Conservation (phyloP, 345 rosid genomes). For the Turritis glabra region DNA sequence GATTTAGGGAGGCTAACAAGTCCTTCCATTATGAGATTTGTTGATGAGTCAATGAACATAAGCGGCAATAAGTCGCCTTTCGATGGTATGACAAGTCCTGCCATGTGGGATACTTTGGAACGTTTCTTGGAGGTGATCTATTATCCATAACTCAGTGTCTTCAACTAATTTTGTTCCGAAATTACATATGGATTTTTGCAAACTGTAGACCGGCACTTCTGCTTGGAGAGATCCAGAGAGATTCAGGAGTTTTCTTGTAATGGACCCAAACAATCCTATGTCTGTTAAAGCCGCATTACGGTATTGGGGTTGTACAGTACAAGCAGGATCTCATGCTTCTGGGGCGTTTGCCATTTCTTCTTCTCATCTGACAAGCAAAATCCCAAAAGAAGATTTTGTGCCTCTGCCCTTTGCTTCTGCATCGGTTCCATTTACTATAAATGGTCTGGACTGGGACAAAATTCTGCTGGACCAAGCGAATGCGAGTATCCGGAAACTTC, state of each 20-base stretch:
- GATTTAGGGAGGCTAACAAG: slow-evolving; percentile 85
- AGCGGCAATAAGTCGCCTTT: slow-evolving; percentile 50
- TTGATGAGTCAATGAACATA: slow-evolving; percentile 66
- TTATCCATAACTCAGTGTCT: background rate
- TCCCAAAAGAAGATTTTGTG: slow-evolving; percentile 46
- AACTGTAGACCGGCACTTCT: slow-evolving; percentile 62
- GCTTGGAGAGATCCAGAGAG: slow-evolving; percentile 48
- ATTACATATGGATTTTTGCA: background rate
- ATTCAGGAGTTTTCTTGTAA: slow-evolving; percentile 62
- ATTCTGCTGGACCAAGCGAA: slow-evolving; percentile 45
- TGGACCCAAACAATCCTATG: slow-evolving; percentile 61
- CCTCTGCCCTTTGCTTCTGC: slow-evolving; percentile 70
- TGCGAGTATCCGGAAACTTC: slow-evolving; percentile 49
- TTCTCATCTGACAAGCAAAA: slow-evolving; percentile 38
- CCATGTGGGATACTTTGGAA: slow-evolving; percentile 75
- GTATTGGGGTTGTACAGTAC: slow-evolving; percentile 83
- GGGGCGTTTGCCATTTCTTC: slow-evolving; percentile 58
- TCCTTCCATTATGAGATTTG: slow-evolving; percentile 73
- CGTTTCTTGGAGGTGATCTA: slow-evolving; percentile 62
- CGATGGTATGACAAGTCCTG: slow-evolving; percentile 57
- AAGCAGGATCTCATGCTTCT: slow-evolving; percentile 74
- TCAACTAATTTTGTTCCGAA: background rate
- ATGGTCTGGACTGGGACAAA: slow-evolving; percentile 61
- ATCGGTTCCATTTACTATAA: slow-evolving; percentile 46
- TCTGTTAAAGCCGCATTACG: slow-evolving; percentile 71